Evolutionary conservation across 1,139 yeast species (phyloP), one percentile per base, ranked within the genome.

Genomic region (Protomyces gravidus): DNA sequence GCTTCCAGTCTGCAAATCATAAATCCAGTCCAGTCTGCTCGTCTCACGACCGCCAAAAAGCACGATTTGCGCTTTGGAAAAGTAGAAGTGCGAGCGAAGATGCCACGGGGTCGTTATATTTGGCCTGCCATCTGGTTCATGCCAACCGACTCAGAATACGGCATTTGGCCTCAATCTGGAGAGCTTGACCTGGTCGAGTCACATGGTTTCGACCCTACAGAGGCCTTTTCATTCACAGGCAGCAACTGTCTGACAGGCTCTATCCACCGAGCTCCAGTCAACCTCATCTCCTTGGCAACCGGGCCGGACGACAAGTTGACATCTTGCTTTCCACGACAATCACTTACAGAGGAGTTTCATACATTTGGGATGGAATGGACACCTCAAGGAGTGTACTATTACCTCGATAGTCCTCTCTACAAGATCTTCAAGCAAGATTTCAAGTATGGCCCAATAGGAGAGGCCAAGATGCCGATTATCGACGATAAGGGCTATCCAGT

Each of bases 81-180:
- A 21, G 61, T 63, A 25, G 65, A 63, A 23, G 60, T 63, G 26
- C 46, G 51, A 21, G 65, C 65, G 17, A 52, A 49, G 40, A 26
- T 62, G 30, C 64, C 65, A 11, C 47, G 32, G 3, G 65, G 65
- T 5, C 63, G 62, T 59, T 63, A 64, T 63, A 17, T 63, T 21
- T 63, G 65, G 65, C 65, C 65, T 5, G 64, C 64, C 11, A 59
- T 63, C 28, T 63, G 65, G 65, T 52, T 63, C 60, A 32, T 63
- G 55, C 65, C 65, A 17, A 50, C 45, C 5, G 45, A 61, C 17
- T 48, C 42, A 19, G 53, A 45, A 7, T 63, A 63, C 33, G 65
- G 65, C 27, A 45, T 45, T 15, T 63, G 65, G 65, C 65, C 65
- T 9, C 63, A 64, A 5, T 62, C 64, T 3, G 65, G 65, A 7